A percentile compares a stretch with the other conserved stretches of the same genome.
These are phyloP conservation scores for Ogataea pignaliae DNA, from an alignment of 805 yeast species.

Conservation along the genomic window DNA sequence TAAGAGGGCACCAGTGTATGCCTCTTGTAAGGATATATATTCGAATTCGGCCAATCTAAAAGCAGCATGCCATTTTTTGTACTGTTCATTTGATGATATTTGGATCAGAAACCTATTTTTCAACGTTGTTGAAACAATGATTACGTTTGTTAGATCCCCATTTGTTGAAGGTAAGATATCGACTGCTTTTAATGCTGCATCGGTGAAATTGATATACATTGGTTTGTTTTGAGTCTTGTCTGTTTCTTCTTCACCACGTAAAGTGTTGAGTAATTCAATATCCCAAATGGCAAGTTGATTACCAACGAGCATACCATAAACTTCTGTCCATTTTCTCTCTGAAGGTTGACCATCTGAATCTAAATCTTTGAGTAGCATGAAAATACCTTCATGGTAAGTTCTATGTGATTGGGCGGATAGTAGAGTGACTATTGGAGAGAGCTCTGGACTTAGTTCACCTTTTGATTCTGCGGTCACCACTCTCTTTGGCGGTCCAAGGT, in stretches of 20 bases:
- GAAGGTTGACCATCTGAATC: constrained; percentile 84
- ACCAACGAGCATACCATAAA: constrained; percentile 86
- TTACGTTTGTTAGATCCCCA: constrained; percentile 68
- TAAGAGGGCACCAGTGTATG: constrained; percentile 91
- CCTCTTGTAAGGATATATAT: constrained; percentile 81
- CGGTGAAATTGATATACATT: constrained; percentile 84
- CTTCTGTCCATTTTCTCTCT: constrained; percentile 85
- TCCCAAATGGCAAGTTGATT: constrained; percentile 93
- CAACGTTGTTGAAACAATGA: constrained; percentile 88
- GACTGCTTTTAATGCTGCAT: constrained; percentile 77
- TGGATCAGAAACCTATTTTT: constrained; percentile 85
- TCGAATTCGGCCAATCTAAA: constrained; percentile 78
- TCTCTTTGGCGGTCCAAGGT: constrained; percentile 7
- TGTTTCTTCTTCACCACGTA: constrained; percentile 31
- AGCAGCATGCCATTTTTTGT: constrained; percentile 77
- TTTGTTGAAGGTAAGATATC: constrained; percentile 57
- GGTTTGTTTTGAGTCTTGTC: constrained; percentile 40
- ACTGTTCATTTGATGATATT: constrained; percentile 59
- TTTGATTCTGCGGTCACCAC: constrained; percentile 24
- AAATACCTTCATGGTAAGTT: constrained; percentile 70
- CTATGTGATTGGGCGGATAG: constrained; percentile 72
- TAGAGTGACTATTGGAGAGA: constrained; percentile 69
- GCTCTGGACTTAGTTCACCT: constrained; percentile 35
- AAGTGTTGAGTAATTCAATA: constrained; percentile 56
- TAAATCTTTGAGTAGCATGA: constrained; percentile 68